Conservation (phyloP, 331 rosid genomes). For the Pyracantha coccinea region DNA sequence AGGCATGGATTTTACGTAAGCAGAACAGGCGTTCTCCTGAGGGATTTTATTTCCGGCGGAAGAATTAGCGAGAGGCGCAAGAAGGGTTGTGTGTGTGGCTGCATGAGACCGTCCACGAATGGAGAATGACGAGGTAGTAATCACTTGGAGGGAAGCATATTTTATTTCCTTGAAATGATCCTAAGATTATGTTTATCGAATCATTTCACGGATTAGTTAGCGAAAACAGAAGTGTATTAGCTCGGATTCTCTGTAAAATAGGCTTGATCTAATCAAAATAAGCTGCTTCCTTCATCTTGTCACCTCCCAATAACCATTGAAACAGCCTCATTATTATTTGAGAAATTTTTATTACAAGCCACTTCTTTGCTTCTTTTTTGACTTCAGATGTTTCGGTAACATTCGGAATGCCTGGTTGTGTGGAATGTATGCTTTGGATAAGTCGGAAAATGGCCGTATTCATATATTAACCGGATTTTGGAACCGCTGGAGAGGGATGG, state of each 20-base stretch:
- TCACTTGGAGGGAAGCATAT: constrained; percentile 17
- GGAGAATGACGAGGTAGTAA: constrained; percentile 47
- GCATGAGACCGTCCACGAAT: constrained; percentile 55
- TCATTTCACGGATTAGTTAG: constrained; percentile 19
- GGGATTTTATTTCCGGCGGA: constrained; percentile 62
- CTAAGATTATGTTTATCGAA: constrained; percentile 12
- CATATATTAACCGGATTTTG: background rate
- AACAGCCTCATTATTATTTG: background rate
- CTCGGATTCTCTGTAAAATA: constrained; percentile 1
- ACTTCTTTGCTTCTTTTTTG: background rate
- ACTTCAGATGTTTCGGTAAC: background rate
- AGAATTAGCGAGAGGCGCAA: constrained; percentile 41
- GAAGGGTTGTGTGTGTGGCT: constrained; percentile 63
- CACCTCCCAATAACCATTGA: background rate
- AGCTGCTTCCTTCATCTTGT: constrained; percentile 13
- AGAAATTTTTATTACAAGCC: background rate
- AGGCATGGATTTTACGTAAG: constrained; percentile 41
- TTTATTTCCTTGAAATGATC: constrained; percentile 20
- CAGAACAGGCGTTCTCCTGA: constrained; percentile 56
- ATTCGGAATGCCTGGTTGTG: no score
- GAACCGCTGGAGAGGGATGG: no score
- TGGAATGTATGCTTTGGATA: background rate
- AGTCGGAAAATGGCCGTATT: background rate
- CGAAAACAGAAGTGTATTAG: constrained; percentile 3
- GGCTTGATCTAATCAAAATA: constrained; percentile 13